These are phyloP conservation scores for Clitocybe nebularis DNA, from an alignment of 1,284 basidiomycete genomes.

Conservation along the genomic window DNA sequence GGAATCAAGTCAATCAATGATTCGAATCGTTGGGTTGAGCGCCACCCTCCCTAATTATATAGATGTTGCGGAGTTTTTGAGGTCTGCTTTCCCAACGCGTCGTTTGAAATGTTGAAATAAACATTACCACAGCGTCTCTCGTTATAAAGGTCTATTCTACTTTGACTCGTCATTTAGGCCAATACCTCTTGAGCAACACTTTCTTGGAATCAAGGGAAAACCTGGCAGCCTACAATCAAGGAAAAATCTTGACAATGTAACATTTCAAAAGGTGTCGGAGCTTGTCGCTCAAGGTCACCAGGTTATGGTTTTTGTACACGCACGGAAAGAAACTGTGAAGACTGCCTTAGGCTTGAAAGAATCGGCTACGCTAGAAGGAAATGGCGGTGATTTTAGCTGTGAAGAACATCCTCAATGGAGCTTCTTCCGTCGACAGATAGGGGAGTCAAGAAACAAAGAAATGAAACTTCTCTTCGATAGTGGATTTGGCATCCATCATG, in stretches of 20 bases:
- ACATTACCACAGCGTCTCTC: slow-evolving; percentile 66
- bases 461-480: slow-evolving; percentile 93
- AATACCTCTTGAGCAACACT: slow-evolving; percentile 97
- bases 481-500: slow-evolving; percentile 98
- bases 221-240: slow-evolving; percentile 70
- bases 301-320: slow-evolving; percentile 99
- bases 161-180: slow-evolving; percentile 98
- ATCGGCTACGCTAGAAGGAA: slow-evolving; percentile 71
- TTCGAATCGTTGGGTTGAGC: slow-evolving; percentile 97
- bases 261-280: slow-evolving; percentile 87
- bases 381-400: slow-evolving; percentile 75
- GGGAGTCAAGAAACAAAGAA: slow-evolving; percentile 87
- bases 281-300: slow-evolving; percentile 89
- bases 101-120: slow-evolving; percentile 5
- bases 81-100: slow-evolving; percentile 39
- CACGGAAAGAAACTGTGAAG: slow-evolving; percentile 97
- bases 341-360: slow-evolving; percentile 86
- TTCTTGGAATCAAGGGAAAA: slow-evolving; percentile 95
- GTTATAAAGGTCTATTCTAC: slow-evolving; percentile 91
- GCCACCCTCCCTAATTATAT: slow-evolving; percentile 97
- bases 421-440: slow-evolving; percentile 78
- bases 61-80: slow-evolving; percentile 94
- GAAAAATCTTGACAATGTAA: slow-evolving; percentile 86
- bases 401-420: slow-evolving; percentile 74
- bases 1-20: slow-evolving; percentile 94